Evolutionary conservation across 768 basidiomycete species (phyloP), one percentile per base, ranked within the genome.

Genomic region (Tubosaeta sp.): DNA sequence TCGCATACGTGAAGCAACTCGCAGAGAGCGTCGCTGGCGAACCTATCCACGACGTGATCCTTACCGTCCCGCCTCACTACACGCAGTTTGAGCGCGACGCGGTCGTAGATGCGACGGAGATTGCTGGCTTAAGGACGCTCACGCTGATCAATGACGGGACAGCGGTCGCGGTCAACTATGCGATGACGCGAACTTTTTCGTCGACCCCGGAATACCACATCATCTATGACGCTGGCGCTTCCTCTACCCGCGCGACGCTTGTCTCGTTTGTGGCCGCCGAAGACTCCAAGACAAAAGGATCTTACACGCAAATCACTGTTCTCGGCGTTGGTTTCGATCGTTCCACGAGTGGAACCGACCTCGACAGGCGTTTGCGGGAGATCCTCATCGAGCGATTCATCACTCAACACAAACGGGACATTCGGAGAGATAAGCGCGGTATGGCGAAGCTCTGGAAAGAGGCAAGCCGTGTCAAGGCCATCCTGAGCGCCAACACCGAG

Each of bases 381-480:
- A 78, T 94, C 46, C 77, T 99, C 46, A 72, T 86, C 24, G 80
- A 79, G 44, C 78, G 78, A 46, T 96, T 97, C 69, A 81, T 87
- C 62, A 66, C 73, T 44, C 88, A 87, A 69, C 74, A 87, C 52
- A 80, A 80, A 59, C 79, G 71, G 65, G 82, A 85, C 55, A 78
- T 93, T 32, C 78, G 81, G 25, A 73, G 75, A 56, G 90, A 94
- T 62, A 82, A 83, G 64, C 78, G 84, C 49, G 94, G 87, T 2
- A 87, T 96, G 86, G 88, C 90, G 5, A 95, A 94, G 69, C 72
- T 98, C 6, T 87, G 90, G 82, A 95, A 94, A 66, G 96, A 99
- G 69, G 91, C 95, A 1, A 82, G 80, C 16, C 80, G 94, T 52
- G 80, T 97, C 59, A 99, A 98, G 73, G 77, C 84, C 8, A 87